Conservation (phyloP, 73 alveolate genomes). For the Halteria grandinella region DNA sequence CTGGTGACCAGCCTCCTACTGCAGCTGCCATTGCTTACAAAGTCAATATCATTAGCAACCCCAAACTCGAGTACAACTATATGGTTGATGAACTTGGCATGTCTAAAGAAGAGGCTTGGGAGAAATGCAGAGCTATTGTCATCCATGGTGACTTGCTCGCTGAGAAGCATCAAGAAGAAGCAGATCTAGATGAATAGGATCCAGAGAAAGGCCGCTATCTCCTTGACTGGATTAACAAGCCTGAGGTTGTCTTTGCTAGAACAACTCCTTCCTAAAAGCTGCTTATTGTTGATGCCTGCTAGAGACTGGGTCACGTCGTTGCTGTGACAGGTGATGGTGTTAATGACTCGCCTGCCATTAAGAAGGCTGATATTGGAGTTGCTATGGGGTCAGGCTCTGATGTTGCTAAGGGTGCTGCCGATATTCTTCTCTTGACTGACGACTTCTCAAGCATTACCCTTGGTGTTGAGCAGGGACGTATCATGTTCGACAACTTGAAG, state of each 20-base stretch:
- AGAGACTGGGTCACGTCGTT: conserved; percentile 85
- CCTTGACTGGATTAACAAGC: conserved; percentile 85
- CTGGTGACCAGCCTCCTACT: conserved; percentile 96
- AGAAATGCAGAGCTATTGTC: conserved; percentile 71
- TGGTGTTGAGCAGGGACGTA: conserved; percentile 98
- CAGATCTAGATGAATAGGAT: conserved; percentile 73
- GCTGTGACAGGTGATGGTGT: conserved; percentile 97
- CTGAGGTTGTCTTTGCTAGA: conserved; percentile 92
- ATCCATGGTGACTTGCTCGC: conserved; percentile 87
- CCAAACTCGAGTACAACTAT: conserved; percentile 38
- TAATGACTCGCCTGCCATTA: conserved; percentile 95
- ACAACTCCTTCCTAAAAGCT: conserved; percentile 93
- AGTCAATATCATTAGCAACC: conserved; percentile 76
- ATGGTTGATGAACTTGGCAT: conserved; percentile 14
- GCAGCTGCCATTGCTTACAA: conserved; percentile 97
- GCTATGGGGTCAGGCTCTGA: conserved; percentile 97
- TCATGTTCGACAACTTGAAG: conserved; percentile 91
- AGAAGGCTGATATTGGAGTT: conserved; percentile 88
- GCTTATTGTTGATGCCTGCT: conserved; percentile 91
- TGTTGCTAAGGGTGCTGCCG: conserved; percentile 99
- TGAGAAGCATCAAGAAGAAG: conserved; percentile 37
- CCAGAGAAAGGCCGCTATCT: conserved; percentile 83
- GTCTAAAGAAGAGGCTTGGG: conserved; percentile 74
- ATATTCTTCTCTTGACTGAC: conserved; percentile 95
- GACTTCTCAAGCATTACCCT: conserved; percentile 95